A percentile compares a stretch with the other conserved stretches of the same genome.
Conservation (phyloP, 306 rosid genomes). For the Quercus gilva region DNA sequence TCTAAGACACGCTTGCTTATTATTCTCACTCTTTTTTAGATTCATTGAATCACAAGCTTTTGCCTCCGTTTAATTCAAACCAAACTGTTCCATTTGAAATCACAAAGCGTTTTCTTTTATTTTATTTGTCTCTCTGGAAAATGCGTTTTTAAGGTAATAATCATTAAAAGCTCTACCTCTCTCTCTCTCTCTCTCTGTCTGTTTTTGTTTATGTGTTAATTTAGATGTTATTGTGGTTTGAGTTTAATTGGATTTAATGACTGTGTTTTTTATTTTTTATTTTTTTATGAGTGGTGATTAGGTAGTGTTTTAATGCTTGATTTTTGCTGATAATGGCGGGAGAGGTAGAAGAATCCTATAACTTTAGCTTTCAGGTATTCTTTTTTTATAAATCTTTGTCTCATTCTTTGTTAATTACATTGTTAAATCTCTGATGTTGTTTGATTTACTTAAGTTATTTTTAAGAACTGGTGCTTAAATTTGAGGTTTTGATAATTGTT, state of each 20-base stretch:
- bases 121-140: not conserved
- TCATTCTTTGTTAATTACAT: not conserved
- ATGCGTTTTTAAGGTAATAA: slow-evolving; percentile 4
- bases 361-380: slow-evolving; percentile 55
- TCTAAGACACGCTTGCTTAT: slow-evolving; percentile 32
- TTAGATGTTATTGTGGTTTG: not conserved
- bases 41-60: not conserved
- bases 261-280: not conserved
- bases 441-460: not conserved
- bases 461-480: not conserved
- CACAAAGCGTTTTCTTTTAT: not conserved
- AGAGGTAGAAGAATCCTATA: slow-evolving; percentile 53
- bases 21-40: slow-evolving; percentile 10
- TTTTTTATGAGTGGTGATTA: slow-evolving; percentile 5
- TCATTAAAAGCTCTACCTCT: not conserved
- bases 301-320: slow-evolving; percentile 23
- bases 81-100: slow-evolving; percentile 10
- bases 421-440: not conserved
- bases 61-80: not conserved
- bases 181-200: not conserved
- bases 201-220: not conserved
- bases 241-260: not conserved
- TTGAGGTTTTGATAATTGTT: not conserved
- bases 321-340: slow-evolving; percentile 58
- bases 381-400: not conserved